Percentiles rank a stretch among this genome's conserved stretches.
Evolutionary conservation across 1,139 yeast species (phyloP).

Genomic region (Saccharomyces hybrid): DNA sequence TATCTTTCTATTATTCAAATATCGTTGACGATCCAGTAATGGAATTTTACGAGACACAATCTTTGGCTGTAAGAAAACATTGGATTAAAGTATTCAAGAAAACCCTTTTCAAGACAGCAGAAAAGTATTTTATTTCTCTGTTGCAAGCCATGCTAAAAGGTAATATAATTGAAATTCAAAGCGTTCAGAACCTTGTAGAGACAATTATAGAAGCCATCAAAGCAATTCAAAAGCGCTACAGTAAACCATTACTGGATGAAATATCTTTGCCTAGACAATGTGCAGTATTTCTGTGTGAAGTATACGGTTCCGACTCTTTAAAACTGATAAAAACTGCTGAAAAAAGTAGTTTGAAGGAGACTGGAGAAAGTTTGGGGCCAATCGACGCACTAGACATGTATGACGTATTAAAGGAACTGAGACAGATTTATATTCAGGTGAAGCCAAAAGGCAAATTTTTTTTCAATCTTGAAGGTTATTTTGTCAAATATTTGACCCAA

Average conservation of each 20-base stretch:
- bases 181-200: constrained; percentile 57
- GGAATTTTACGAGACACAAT: constrained; percentile 20
- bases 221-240: constrained; percentile 52
- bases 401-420: constrained; percentile 46
- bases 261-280: constrained; percentile 49
- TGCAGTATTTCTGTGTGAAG: constrained; percentile 49
- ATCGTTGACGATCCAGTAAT: constrained; percentile 46
- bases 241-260: constrained; percentile 52
- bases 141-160: constrained; percentile 60
- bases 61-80: constrained; percentile 38
- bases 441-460: constrained; percentile 37
- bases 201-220: constrained; percentile 45
- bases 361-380: constrained; percentile 39
- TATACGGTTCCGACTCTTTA: constrained; percentile 58
- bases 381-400: constrained; percentile 60
- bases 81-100: constrained; percentile 46
- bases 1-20: constrained; percentile 45
- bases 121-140: constrained; percentile 50
- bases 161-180: constrained; percentile 46
- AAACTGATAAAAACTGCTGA: constrained; percentile 53
- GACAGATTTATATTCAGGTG: constrained; percentile 50
- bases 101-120: constrained; percentile 47
- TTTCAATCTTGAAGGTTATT: constrained; percentile 52
- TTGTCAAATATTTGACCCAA: constrained; percentile 49
- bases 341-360: constrained; percentile 36